A percentile compares a stretch with the other conserved stretches of the same genome.
These are phyloP conservation scores for Oidiodendron maius DNA, from an alignment of 495 filamentous ascomycete genomes.

Conservation along the genomic window DNA sequence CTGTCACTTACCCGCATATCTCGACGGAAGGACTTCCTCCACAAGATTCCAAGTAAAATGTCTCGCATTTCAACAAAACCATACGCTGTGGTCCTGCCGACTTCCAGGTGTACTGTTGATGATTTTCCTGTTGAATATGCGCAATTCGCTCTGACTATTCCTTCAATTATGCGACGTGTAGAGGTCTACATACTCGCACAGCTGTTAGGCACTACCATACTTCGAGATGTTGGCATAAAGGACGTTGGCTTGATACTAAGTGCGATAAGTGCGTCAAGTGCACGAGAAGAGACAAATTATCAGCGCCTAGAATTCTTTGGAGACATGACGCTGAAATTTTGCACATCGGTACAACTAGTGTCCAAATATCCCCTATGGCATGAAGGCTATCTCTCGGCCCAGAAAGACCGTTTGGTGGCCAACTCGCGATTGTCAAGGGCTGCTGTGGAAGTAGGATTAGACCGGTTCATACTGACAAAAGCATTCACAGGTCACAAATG, in stretches of 20 bases:
- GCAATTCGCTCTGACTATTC: constrained; percentile 65
- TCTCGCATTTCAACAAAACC: constrained; percentile 20
- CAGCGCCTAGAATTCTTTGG: constrained; percentile 87
- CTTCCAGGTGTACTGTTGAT: constrained; percentile 34
- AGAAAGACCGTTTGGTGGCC: constrained; percentile 64
- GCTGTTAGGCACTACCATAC: constrained; percentile 52
- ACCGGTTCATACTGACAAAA: constrained; percentile 67
- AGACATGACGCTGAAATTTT: constrained; percentile 78
- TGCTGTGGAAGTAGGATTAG: constrained; percentile 56
- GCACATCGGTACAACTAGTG: constrained; percentile 59
- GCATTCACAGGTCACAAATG: constrained; percentile 66
- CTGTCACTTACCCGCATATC: constrained; percentile 45
- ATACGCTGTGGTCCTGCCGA: constrained; percentile 30
- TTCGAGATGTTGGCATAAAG: constrained; percentile 48
- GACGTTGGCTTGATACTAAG: constrained; percentile 56
- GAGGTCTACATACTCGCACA: constrained; percentile 59
- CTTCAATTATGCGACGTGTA: constrained; percentile 66
- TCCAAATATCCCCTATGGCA: constrained; percentile 64
- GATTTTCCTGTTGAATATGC: constrained; percentile 53
- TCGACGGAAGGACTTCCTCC: constrained; percentile 56
- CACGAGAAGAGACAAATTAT: constrained; percentile 62
- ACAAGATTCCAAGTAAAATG: constrained; percentile 14
- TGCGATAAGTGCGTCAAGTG: constrained; percentile 64
- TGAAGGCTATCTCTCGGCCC: constrained; percentile 68
- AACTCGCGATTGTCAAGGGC: constrained; percentile 65